Conservation (phyloP, 2,329 filamentous ascomycete genomes). For the Clonostachys byssicola region DNA sequence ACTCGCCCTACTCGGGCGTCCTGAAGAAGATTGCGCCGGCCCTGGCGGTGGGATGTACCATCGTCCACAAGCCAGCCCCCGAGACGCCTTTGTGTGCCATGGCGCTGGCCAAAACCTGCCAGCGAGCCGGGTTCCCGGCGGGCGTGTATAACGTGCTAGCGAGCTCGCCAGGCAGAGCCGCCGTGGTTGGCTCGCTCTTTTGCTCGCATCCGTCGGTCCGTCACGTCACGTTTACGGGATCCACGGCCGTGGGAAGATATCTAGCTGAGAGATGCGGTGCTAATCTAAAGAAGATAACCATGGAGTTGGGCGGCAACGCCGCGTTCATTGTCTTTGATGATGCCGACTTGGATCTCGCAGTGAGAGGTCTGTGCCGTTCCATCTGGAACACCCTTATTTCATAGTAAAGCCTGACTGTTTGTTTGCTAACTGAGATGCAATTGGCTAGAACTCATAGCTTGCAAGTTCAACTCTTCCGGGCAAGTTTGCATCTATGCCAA, state of each 20-base stretch:
- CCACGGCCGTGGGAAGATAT: slow-evolving; percentile 33
- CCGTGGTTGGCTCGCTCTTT: slow-evolving; percentile 58
- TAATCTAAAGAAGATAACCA: slow-evolving; percentile 62
- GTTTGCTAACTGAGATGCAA: not conserved
- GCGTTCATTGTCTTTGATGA: slow-evolving; percentile 68
- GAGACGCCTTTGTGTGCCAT: slow-evolving; percentile 71
- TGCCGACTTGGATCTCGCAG: slow-evolving; percentile 65
- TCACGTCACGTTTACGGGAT: slow-evolving; percentile 75
- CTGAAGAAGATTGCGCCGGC: slow-evolving; percentile 43
- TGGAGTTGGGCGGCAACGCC: slow-evolving; percentile 67
- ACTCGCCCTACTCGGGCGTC: slow-evolving; percentile 49
- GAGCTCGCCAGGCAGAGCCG: slow-evolving; percentile 52
- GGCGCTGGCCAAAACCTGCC: slow-evolving; percentile 61
- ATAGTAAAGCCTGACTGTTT: no score
- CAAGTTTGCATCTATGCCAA: slow-evolving; percentile 90
- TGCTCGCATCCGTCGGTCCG: slow-evolving; percentile 60
- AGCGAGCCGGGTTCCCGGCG: slow-evolving; percentile 64
- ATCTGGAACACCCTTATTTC: no score
- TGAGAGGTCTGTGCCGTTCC: slow-evolving; percentile 56
- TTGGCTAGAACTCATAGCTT: slow-evolving; percentile 47
- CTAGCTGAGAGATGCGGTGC: slow-evolving; percentile 69
- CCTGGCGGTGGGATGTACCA: slow-evolving; percentile 70
- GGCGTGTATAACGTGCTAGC: slow-evolving; percentile 52
- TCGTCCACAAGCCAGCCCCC: slow-evolving; percentile 68
- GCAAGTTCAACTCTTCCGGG: slow-evolving; percentile 84